Percentiles rank a stretch among this genome's conserved stretches.
Evolutionary conservation across 1,284 basidiomycete species (phyloP).

Genomic region (Melampsora medusae): DNA sequence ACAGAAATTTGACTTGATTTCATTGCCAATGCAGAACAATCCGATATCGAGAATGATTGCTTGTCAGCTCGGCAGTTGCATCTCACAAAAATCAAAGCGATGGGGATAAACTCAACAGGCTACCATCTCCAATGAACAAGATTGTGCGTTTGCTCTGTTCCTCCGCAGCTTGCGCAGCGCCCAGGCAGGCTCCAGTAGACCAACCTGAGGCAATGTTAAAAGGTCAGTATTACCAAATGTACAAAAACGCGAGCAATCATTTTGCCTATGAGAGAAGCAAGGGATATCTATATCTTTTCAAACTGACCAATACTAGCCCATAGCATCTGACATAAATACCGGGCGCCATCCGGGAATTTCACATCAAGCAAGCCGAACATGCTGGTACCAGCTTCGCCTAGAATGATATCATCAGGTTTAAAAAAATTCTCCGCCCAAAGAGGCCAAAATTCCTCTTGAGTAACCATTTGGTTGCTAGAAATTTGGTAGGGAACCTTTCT

Average conservation of each 20-base stretch:
- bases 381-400: constrained; percentile 72
- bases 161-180: constrained; percentile 72
- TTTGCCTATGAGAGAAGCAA: too few species aligned
- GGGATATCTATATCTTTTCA: neutral
- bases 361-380: constrained; percentile 48
- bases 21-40: too few species aligned
- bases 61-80: too few species aligned
- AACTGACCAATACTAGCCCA: constrained; percentile 68
- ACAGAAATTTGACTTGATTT: constrained; percentile 58
- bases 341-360: constrained; percentile 46
- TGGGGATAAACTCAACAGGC: neutral
- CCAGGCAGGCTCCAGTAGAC: constrained; percentile 69
- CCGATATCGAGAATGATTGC: too few species aligned
- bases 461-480: constrained; percentile 20
- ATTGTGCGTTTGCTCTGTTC: constrained; percentile 67
- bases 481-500: constrained; percentile 28
- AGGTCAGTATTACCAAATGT: too few species aligned
- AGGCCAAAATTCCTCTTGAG: constrained; percentile 69
- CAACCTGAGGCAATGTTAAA: constrained; percentile 63
- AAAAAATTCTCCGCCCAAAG: constrained; percentile 70
- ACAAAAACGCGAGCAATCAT: too few species aligned
- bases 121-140: constrained; percentile 78
- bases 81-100: neutral
- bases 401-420: constrained; percentile 67
- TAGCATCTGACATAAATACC: constrained; percentile 61